Base-by-base conservation (phyloP, 1,139 yeast species). In the Pichia sp. region DNA sequence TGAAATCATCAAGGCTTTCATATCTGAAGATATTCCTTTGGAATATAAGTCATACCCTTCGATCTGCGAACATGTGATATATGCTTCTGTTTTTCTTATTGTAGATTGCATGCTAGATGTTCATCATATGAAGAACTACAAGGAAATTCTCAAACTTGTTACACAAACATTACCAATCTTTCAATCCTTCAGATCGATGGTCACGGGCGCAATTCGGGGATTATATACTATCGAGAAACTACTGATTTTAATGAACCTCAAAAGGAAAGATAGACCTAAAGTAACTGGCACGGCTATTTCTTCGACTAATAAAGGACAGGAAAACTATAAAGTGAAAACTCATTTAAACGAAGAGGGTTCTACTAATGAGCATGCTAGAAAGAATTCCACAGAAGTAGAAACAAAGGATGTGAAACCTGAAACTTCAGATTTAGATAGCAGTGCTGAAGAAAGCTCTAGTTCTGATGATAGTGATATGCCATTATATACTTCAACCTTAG, bases 171-270 rank as follows among this genome's bases (percentile, higher is more conserved):
- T 64, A 1, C 62, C 62, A 2, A 54, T 63, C 5, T 54, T 67
- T 16, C 57, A 60, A 10, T 57, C 66, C 3, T 62, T 61, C 45
- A 62, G 55, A 49, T 59, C 55, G 13, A 55, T 61, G 2, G 59
- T 64, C 45, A 60, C 67, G 36, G 65, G 68, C n/a, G 69, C 70
- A 3, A 49, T 61, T 6, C 57, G 70, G 23, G 70, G 67, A 2
- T 45, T 62, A 1, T 65, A 64, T 49, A 64, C 66, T 34, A 55
- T 66, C 7, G 65, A 64, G 30, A 62, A 60, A 38, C 51, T 67
- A 5, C 50, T 61, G 31, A 49, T 47, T 8, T 55, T 66, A 31
- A 45, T 64, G 54, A 43, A 46, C n/a, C n/a, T 46, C 30, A 32
- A 46, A 46, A 30, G 49, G n/a, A 34, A 46, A 19, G 34, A 30